Evolutionary conservation across 2,329 filamentous ascomycete species (phyloP), one percentile per base, ranked within the genome.

Genomic region (Epichloe bromicola): DNA sequence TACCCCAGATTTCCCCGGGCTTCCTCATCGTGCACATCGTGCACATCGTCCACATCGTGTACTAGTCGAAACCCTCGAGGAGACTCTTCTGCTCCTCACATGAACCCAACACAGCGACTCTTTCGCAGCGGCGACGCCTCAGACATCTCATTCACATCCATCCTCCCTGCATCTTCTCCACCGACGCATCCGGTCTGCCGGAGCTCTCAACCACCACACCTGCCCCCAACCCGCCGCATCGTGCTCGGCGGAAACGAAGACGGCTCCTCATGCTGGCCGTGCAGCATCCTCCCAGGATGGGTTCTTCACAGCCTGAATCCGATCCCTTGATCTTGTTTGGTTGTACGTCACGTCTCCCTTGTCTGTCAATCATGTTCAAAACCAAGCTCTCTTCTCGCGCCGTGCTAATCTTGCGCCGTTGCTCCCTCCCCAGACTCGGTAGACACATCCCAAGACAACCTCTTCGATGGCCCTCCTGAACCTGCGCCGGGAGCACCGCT

Each of bases 401-500:
- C 26, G 39, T 42, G 19, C 44, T 46, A 33, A 52, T 58, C 40
- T 52, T 47, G 19, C n/a, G 30, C 36, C 36, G 19, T 65, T 7
- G 7, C 23, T 26, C 23, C 7, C 23, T 26, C 23, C 50, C 23
- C 51, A 78, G 74, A 76, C 63, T 62, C 67, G 43, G 65, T 75
- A 57, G 68, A 74, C 60, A 58, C 63, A 48, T 61, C 66, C 57
- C 67, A 73, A 56, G 70, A 73, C 50, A 69, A 73, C 23, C 69
- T 72, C 50, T 67, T 71, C 51, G 71, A 76, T 56, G 74, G 45
- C 45, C 49, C 81, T 49, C 81, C 82, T 42, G 78, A 80, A 48
- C 79, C 79, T 46, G 78, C 82, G 10, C 76, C 76, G 3, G 83
- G 82, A n/a, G 75, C 75, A 38, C 78, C 82, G 17, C 71, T 87